Base-by-base conservation (phyloP, 1,284 basidiomycete species). In the Porodaedalea pini region DNA sequence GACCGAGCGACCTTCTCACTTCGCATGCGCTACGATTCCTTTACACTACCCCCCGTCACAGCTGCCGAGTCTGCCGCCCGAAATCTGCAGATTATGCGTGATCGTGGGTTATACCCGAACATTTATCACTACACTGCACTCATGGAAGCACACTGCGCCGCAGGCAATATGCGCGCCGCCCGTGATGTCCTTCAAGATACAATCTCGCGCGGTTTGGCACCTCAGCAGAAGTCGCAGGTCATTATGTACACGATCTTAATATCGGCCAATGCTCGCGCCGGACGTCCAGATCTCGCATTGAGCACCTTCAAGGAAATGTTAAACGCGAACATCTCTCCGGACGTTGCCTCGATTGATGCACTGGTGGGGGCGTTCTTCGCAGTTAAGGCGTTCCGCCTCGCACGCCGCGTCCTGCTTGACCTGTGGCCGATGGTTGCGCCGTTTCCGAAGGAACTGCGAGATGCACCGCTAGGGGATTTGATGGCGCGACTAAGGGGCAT, bases 161-260 rank as follows among this genome's bases (percentile, higher is more conserved):
- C 69, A 1, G 86, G 85, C 19, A 75, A 89, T 65, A 71, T 86
- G 59, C 64, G 69, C 7, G 72, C 72, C 17, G 85, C 86, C 21
- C 68, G 74, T 58, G 73, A 74, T 48, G 70, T 83, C 48, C 75
- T 91, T 73, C 69, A 68, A 55, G 68, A 77, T 15, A 82, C 84
- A 29, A 65, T 68, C 43, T 67, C 71, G 41, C 72, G 75, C 3
- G 82, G 82, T 15, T 68, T 85, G 19, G 37, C 43, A 15, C n/a
- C 54, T 19, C 34, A 10, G 15, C 34, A 34, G 51, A 69, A 71
- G 37, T 78, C 81, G 15, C 81, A 82, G 63, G 77, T 80, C 17
- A 78, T 83, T 51, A 81, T 88, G 78, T 87, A 82, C 72, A 91
- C 88, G 19, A 83, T 86, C 61, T 75, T 91, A 62, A 83, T 91